Conservation (phyloP, 129 eudicot genomes). For the Helichrysum umbraculigerum region DNA sequence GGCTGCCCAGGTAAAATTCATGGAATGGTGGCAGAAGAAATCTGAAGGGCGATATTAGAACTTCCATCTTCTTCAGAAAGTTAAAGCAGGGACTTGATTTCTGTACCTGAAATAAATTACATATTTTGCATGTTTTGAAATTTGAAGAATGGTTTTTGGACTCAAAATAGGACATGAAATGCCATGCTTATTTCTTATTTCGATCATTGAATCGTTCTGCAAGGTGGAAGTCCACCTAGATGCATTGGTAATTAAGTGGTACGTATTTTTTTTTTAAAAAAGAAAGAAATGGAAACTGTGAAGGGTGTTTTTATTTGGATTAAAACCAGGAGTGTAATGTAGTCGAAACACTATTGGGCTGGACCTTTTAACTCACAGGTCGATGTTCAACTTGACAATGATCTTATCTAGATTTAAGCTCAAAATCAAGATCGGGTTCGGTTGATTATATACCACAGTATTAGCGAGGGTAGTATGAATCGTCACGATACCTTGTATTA, state of each 20-base stretch:
- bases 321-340: too few relatives aligned
- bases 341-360: too few relatives aligned
- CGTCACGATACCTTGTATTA: background rate
- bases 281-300: background rate
- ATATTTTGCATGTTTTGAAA: constrained; percentile 26
- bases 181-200: constrained; percentile 3
- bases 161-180: constrained; percentile 3
- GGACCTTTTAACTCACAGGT: too few relatives aligned
- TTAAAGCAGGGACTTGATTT: constrained; percentile 18
- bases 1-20: constrained; percentile 75
- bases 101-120: constrained; percentile 24
- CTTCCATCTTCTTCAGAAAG: background rate
- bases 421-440: background rate
- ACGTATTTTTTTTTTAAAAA: too few relatives aligned
- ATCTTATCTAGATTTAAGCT: background rate
- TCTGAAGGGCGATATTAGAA: constrained; percentile 33
- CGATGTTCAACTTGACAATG: background rate
- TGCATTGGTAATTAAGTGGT: background rate
- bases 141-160: constrained; percentile 1
- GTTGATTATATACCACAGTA: background rate
- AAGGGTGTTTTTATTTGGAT: background rate
- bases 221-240: background rate
- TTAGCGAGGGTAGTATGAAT: background rate
- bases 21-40: constrained; percentile 85
- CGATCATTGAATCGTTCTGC: background rate